Percentiles rank a stretch among this genome's conserved stretches.
phyloP scores from a whole-genome alignment of 768 basidiomycete genomes.

The Lactarius hatsudake region DNA sequence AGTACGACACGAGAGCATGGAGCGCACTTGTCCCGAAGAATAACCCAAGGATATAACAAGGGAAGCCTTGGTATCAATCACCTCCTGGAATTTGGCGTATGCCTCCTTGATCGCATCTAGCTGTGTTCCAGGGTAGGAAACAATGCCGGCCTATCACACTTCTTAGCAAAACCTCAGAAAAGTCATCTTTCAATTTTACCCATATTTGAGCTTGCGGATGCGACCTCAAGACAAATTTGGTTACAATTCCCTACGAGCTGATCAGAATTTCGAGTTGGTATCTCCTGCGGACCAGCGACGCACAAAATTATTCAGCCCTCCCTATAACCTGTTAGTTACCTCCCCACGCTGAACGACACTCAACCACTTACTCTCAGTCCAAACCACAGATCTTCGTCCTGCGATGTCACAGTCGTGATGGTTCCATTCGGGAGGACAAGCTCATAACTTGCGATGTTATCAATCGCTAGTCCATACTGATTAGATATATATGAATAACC shows the following conservation, averaged over 20 bases:
- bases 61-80: background rate
- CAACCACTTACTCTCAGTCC: slow-evolving; percentile 1
- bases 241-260: slow-evolving; percentile 8
- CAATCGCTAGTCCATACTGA: slow-evolving; percentile 36
- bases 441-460: slow-evolving; percentile 33
- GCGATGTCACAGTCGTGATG: slow-evolving; percentile 3
- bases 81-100: background rate
- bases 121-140: background rate
- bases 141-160: background rate
- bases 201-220: slow-evolving; percentile 10
- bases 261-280: background rate
- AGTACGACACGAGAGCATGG: background rate
- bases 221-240: slow-evolving; percentile 4
- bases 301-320: slow-evolving; percentile 15
- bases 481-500: slow-evolving; percentile 37
- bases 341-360: background rate
- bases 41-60: background rate
- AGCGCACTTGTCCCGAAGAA: background rate
- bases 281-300: background rate
- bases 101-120: background rate
- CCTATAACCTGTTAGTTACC: background rate
- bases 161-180: background rate
- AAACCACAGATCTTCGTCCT: slow-evolving; percentile 10
- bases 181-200: background rate
- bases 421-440: slow-evolving; percentile 34